phyloP scores from a whole-genome alignment of 2,329 filamentous ascomycete genomes.

The Sclerotinia nivalis region DNA sequence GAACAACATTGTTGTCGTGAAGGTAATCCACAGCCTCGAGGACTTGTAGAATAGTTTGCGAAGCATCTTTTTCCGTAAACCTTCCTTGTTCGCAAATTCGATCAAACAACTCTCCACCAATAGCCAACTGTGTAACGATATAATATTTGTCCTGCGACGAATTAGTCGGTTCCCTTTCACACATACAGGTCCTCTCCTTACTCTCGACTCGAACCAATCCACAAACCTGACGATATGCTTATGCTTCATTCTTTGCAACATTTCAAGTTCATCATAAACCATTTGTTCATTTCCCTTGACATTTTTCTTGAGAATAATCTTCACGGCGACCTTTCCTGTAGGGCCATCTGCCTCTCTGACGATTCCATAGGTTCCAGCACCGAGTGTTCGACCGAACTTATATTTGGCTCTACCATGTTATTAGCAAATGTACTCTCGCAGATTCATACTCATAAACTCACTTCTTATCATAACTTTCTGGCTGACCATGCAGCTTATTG shows the following conservation, averaged over 20 bases:
- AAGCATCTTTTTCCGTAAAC: conserved; percentile 93
- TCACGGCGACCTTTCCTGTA: conserved; percentile 86
- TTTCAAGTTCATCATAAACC: conserved; percentile 95
- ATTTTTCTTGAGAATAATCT: conserved; percentile 99
- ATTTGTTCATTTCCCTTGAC: conserved; percentile 97
- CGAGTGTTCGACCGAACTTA: conserved; percentile 87
- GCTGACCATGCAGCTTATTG: conserved; percentile 94
- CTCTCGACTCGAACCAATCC: conserved; percentile 98
- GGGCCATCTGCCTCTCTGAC: conserved; percentile 90
- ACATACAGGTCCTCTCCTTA: conserved; percentile 46
- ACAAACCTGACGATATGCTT: conserved; percentile 96
- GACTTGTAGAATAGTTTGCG: conserved; percentile 92
- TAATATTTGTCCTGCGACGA: conserved; percentile 90
- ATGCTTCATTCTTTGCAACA: conserved; percentile 88
- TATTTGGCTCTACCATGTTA: conserved; percentile 69
- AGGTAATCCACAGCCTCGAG: conserved; percentile 92
- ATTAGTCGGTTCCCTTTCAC: conserved; percentile 16
- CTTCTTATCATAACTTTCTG: conserved; percentile 99
- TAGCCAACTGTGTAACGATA: conserved; percentile 95
- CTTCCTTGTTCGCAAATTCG: conserved; percentile 97
- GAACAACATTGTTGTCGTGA: conserved; percentile 91
- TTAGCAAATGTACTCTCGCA: conserved; percentile 28
- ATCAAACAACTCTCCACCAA: conserved; percentile 94
- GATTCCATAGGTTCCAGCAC: conserved; percentile 97
- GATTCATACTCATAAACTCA: conserved; percentile 46